Conservation (phyloP, 2,329 filamentous ascomycete species). For the Apiospora sp. region DNA sequence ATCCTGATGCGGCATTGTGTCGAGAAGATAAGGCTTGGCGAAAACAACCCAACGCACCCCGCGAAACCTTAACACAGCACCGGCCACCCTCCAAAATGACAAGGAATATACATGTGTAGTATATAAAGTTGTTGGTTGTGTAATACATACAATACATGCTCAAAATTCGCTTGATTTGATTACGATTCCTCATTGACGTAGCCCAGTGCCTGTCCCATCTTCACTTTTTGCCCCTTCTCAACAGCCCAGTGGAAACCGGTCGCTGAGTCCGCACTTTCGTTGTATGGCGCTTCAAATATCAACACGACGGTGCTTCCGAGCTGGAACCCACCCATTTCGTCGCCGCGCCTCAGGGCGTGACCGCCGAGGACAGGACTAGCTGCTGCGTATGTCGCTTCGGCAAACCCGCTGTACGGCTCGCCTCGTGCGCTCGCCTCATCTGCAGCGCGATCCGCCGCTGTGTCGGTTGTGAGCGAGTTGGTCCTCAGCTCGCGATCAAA, state of each 20-base stretch:
- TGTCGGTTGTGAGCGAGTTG: slow-evolving; percentile 92
- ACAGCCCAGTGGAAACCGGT: slow-evolving; percentile 87
- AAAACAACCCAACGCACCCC: background rate
- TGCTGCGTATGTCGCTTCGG: slow-evolving; percentile 85
- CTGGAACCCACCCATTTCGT: slow-evolving; percentile 99
- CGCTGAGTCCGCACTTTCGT: slow-evolving; percentile 64
- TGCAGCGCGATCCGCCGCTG: slow-evolving; percentile 85
- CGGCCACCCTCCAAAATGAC: background rate
- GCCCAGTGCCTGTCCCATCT: slow-evolving; percentile 88
- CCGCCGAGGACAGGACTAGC: slow-evolving; percentile 83
- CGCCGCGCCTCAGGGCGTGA: slow-evolving; percentile 83
- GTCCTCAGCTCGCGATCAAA: slow-evolving; percentile 95
- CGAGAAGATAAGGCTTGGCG: background rate
- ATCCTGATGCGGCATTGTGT: background rate
- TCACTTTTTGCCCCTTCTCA: slow-evolving; percentile 85
- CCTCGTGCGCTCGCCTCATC: slow-evolving; percentile 78
- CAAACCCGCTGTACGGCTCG: slow-evolving; percentile 87
- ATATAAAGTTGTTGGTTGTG: background rate
- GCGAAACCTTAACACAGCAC: slow-evolving; percentile 1
- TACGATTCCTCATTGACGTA: slow-evolving; percentile 62
- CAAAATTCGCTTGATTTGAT: background rate
- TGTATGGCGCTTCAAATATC: slow-evolving; percentile 91
- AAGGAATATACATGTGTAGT: background rate
- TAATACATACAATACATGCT: slow-evolving; percentile 15
- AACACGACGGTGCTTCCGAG: slow-evolving; percentile 94